phyloP scores from a whole-genome alignment of 768 basidiomycete species.

The Russula griseocarnosa region DNA sequence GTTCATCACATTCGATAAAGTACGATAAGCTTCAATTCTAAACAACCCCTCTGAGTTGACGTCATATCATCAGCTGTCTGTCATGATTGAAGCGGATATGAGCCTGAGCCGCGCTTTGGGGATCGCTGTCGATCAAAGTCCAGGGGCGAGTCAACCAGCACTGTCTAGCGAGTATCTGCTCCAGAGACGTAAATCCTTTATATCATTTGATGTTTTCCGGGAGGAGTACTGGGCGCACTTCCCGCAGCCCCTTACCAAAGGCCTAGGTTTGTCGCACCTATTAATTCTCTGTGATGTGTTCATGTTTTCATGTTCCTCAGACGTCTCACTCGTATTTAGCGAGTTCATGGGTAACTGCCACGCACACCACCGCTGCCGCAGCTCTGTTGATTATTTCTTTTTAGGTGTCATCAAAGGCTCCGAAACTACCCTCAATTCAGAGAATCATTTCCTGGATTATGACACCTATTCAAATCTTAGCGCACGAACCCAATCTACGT shows the following conservation, averaged over 20 bases:
- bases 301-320: constrained; percentile 37
- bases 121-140: not conserved
- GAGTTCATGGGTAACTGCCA: constrained; percentile 53
- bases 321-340: constrained; percentile 58
- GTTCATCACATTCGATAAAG: constrained; percentile 64
- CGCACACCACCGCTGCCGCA: too few relatives aligned
- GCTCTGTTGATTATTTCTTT: not conserved
- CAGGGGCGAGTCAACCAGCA: not conserved
- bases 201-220: constrained; percentile 46
- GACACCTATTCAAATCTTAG: constrained; percentile 38
- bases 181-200: constrained; percentile 31
- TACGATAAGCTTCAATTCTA: constrained; percentile 31
- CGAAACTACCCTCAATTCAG: constrained; percentile 42
- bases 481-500: constrained; percentile 49
- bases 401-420: constrained; percentile 65
- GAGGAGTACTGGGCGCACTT: constrained; percentile 60
- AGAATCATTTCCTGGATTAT: constrained; percentile 18
- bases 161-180: constrained; percentile 23
- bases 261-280: constrained; percentile 43
- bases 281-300: not conserved
- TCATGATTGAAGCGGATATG: constrained; percentile 49
- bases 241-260: constrained; percentile 48
- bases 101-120: not conserved
- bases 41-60: constrained; percentile 1
- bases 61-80: constrained; percentile 40